Evolutionary conservation across 176 grass and related monocot species (phyloP).

Genomic region (Cocos nucifera): DNA sequence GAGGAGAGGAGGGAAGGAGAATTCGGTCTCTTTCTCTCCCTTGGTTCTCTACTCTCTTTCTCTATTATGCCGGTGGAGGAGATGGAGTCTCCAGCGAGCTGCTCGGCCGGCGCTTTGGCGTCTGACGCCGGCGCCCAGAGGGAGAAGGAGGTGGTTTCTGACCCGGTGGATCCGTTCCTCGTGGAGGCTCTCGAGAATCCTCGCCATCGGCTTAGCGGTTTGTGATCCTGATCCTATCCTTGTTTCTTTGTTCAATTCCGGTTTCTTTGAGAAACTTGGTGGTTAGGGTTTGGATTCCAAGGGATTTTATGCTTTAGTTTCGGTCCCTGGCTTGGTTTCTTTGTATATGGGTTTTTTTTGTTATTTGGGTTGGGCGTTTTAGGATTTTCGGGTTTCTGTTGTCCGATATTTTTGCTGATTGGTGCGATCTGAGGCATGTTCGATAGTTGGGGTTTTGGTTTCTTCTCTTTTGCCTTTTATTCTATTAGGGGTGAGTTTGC

Average conservation of each 20-base stretch:
- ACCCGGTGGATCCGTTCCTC: conserved; percentile 8
- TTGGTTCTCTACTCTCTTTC: not conserved
- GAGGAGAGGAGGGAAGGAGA: conserved; percentile 11
- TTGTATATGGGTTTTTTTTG: too few species aligned
- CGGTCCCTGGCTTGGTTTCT: too few species aligned
- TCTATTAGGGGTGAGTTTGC: too few species aligned
- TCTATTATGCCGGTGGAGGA: not conserved
- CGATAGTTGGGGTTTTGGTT: too few species aligned
- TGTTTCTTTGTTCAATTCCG: not conserved
- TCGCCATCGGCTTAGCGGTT: conserved; percentile 13
- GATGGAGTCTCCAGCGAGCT: conserved; percentile 11
- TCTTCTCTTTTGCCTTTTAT: too few species aligned
- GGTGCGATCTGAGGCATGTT: too few species aligned
- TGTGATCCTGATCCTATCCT: not conserved
- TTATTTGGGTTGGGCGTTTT: too few species aligned
- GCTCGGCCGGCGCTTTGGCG: not conserved
- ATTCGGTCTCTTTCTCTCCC: not conserved
- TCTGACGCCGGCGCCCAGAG: not conserved
- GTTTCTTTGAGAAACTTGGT: too few species aligned
- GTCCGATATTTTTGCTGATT: too few species aligned
- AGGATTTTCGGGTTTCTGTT: too few species aligned
- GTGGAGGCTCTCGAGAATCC: conserved; percentile 9
- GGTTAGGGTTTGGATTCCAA: too few species aligned
- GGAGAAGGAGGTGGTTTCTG: conserved; percentile 1
- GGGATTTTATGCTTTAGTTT: too few species aligned